Evolutionary conservation across 164 flowering plant genomes (phyloP).

Genomic region (Akebia trifoliata): DNA sequence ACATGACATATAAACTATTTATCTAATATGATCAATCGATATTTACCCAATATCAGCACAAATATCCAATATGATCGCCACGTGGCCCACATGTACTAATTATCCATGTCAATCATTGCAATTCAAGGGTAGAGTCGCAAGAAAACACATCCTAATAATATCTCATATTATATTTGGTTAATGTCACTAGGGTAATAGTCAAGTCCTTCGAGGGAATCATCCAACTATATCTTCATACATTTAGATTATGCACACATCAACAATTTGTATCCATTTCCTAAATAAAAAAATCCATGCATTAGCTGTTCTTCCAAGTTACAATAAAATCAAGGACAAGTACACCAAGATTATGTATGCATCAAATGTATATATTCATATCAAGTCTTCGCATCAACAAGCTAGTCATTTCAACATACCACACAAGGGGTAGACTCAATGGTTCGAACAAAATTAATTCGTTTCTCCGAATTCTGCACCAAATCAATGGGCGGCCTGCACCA

Average conservation of each 20-base stretch:
- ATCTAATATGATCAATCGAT: too few relatives aligned
- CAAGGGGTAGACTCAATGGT: constrained; percentile 10
- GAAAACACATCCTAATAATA: background rate
- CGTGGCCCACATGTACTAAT: too few relatives aligned
- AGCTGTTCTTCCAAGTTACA: too few relatives aligned
- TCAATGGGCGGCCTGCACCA: constrained; percentile 24
- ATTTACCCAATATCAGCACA: too few relatives aligned
- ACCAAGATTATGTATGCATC: background rate
- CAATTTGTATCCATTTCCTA: background rate
- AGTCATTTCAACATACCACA: constrained; percentile 14
- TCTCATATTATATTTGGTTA: background rate
- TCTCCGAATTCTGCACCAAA: constrained; percentile 13
- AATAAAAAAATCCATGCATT: too few relatives aligned
- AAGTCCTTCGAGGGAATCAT: background rate
- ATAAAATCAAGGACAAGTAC: background rate
- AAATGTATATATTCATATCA: background rate
- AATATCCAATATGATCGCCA: too few relatives aligned
- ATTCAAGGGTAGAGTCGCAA: background rate
- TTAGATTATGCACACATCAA: background rate
- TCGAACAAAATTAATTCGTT: background rate
- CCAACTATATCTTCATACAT: background rate
- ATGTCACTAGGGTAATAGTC: background rate
- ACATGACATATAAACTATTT: too few relatives aligned
- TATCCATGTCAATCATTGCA: too few relatives aligned
- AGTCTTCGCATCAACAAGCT: background rate